Percentiles rank a stretch among this genome's conserved stretches.
These are phyloP conservation scores for Tetrahymena elliotti DNA, from an alignment of 73 alveolate species.

Conservation along the genomic window DNA sequence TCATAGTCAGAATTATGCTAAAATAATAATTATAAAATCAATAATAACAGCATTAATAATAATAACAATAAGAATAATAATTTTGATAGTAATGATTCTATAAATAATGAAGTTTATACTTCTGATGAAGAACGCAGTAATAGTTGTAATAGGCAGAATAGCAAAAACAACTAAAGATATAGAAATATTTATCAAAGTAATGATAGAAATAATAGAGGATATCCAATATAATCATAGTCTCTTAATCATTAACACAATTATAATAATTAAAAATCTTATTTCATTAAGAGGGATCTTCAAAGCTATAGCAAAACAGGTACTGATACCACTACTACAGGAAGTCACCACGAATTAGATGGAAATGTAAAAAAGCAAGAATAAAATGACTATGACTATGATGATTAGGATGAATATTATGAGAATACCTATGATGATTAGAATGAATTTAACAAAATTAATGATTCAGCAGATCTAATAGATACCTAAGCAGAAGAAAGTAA, in stretches of 20 bases:
- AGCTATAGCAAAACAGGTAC: background rate
- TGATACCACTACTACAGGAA: background rate
- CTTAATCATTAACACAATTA: background rate
- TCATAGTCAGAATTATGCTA: background rate
- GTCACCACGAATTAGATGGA: background rate
- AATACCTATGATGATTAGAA: background rate
- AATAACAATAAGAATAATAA: background rate
- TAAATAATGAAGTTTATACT: background rate
- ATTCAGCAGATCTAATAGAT: background rate
- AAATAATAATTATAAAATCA: background rate
- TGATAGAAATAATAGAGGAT: background rate
- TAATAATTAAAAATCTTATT: background rate
- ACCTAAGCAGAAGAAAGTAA: background rate
- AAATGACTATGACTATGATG: background rate
- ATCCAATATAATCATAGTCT: background rate
- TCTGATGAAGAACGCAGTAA: background rate
- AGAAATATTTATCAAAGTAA: background rate
- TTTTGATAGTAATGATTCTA: background rate
- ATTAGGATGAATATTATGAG: background rate
- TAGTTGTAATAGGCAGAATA: background rate
- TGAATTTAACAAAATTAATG: background rate
- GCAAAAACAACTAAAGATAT: background rate
- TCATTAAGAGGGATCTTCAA: background rate
- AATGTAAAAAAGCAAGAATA: background rate
- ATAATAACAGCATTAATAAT: too few species aligned